Percentiles rank a stretch among this genome's conserved stretches.
Evolutionary conservation across 257 asterid genomes (phyloP).

Genomic region (Capsicum baccatum): DNA sequence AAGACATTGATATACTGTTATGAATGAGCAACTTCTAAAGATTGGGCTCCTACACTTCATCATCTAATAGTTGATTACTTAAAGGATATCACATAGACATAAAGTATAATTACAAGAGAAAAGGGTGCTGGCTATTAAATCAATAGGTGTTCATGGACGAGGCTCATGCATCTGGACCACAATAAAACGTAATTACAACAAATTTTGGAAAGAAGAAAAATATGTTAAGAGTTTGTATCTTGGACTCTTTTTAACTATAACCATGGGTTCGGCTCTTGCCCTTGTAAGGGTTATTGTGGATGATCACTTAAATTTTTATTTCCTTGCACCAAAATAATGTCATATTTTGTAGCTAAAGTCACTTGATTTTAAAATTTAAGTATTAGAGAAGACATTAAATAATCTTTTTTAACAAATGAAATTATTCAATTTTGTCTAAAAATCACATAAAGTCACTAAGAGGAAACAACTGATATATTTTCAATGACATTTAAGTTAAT

Average conservation of each 20-base stretch:
- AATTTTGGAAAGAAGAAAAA: background rate
- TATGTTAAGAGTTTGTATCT: too few relatives aligned
- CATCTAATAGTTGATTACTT: background rate
- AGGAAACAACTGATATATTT: background rate
- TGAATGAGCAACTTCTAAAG: too few relatives aligned
- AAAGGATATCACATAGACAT: background rate
- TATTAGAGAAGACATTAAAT: background rate
- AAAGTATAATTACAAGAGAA: background rate
- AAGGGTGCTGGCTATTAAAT: background rate
- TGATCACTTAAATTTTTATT: background rate
- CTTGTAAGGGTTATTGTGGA: background rate
- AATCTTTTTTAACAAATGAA: background rate
- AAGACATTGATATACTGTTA: background rate
- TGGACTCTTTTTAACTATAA: background rate
- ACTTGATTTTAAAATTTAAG: background rate
- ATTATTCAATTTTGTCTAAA: background rate
- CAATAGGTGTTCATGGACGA: background rate
- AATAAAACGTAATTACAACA: background rate
- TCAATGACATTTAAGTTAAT: background rate
- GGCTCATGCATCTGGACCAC: background rate
- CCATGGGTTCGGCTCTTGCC: background rate
- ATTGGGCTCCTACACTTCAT: background rate
- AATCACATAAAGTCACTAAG: background rate
- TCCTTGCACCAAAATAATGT: too few relatives aligned
- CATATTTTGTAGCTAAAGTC: background rate